Base-by-base conservation (phyloP, 116 monocot genomes). In the Thalassia testudinum region DNA sequence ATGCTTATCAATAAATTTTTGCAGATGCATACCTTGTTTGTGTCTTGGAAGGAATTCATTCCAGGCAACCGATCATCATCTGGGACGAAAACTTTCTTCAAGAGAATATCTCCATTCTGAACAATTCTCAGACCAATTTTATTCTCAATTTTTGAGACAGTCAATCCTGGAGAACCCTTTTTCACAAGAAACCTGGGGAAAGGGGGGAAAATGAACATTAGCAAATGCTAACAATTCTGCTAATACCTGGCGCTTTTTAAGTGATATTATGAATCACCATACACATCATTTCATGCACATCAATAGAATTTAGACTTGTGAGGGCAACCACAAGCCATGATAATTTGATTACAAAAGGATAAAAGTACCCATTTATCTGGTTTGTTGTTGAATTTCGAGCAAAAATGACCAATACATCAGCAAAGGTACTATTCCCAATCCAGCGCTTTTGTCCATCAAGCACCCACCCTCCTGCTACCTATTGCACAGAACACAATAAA, bases 371-470 rank as follows among this genome's bases (percentile, higher is more conserved):
- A 73, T 95, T 88, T 67, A 87, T 87, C 57, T 88, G 95, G 42
- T 82, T 85, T 42, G 78, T 85, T 21, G 63, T 45, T 34, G 72
- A 74, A 62, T 95, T 95, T 12, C 88, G 70, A 47, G 95, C 95
- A 77, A 95, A 95, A 38, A 95, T 53, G 51, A 95, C 60, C 44
- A 95, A 65, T 27, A 95, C 42, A 76, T 95, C 85, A 27, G 95
- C 95, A 79, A 95, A 95, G 24, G 95, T 95, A 62, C 87, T 76
- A 71, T 93, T 93, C 61, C 87, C 93, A 37, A 84, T 81, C 93
- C 93, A 93, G 7, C 87, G 75, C 42, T 93, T 87, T 74, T 93
- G 87, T 18, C 93, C 87, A 74, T 93, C 69, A 26, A 93, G 65
- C 29, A 81, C 24, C 87, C 87, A 93, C 26, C 93, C 93, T 52